Evolutionary conservation across 345 rosid species (phyloP).

Genomic region (Citrus cavaleriei): DNA sequence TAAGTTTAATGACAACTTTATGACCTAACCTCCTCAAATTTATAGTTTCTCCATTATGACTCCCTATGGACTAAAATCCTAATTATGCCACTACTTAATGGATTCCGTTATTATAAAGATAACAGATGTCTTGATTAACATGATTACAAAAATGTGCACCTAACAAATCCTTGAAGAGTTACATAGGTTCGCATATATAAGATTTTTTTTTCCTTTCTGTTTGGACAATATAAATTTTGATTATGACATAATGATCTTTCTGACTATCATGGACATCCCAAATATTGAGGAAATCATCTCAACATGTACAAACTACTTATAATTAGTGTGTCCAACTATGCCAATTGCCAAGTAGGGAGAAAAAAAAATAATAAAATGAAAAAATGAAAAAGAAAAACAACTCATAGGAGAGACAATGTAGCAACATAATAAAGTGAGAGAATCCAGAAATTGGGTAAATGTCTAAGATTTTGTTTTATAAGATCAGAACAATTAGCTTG

Average conservation of each 20-base stretch:
- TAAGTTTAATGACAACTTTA: no score
- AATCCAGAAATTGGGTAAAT: neutral
- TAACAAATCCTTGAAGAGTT: no score
- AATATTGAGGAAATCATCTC: slow-evolving; percentile 16
- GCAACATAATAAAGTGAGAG: neutral
- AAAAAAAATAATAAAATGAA: neutral
- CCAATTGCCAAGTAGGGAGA: neutral
- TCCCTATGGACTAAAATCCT: no score
- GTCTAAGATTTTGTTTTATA: neutral
- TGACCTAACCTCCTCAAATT: no score
- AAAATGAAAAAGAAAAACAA: neutral
- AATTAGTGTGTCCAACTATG: slow-evolving; percentile 1
- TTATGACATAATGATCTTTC: neutral
- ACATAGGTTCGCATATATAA: no score
- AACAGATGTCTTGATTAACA: no score
- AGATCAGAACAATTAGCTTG: neutral
- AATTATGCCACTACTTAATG: no score
- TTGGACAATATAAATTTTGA: no score
- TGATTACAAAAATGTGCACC: no score
- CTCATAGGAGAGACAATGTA: neutral
- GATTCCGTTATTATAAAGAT: no score
- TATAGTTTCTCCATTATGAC: no score
- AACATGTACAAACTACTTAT: neutral
- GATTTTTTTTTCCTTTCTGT: no score
- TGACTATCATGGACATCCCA: slow-evolving; percentile 1